Evolutionary conservation across 768 basidiomycete species (phyloP).

Genomic region (Russula griseocarnosa): DNA sequence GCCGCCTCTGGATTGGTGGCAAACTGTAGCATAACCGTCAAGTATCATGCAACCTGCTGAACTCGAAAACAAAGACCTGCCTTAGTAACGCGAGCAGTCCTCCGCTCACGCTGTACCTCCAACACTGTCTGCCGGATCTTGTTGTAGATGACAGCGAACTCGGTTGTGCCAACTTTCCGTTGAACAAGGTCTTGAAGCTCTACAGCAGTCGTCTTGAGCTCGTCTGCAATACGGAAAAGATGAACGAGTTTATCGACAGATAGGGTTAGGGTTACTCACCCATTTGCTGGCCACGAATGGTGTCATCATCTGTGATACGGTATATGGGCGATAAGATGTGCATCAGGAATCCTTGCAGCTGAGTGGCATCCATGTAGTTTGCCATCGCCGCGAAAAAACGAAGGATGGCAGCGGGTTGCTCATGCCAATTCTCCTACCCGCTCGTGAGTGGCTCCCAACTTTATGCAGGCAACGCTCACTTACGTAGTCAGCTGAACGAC

Average conservation of each 20-base stretch:
- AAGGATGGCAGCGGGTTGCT: constrained; percentile 73
- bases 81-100: constrained; percentile 46
- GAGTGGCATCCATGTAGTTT: constrained; percentile 55
- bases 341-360: constrained; percentile 65
- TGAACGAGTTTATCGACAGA: not conserved
- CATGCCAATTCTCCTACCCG: constrained; percentile 71
- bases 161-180: constrained; percentile 79
- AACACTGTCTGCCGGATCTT: constrained; percentile 69
- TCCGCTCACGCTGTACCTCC: constrained; percentile 66
- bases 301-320: constrained; percentile 84
- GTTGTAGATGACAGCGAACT: constrained; percentile 76
- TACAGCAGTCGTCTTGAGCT: constrained; percentile 71
- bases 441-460: constrained; percentile 1
- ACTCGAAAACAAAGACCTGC: constrained; percentile 35
- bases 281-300: constrained; percentile 71
- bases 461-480: constrained; percentile 27
- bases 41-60: not conserved
- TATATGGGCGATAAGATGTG: constrained; percentile 87
- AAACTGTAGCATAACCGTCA: constrained; percentile 40
- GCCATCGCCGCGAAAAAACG: constrained; percentile 95
- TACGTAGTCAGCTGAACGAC: constrained; percentile 46
- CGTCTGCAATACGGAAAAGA: constrained; percentile 47
- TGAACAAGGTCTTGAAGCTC: constrained; percentile 90
- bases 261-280: constrained; percentile 44
- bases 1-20: constrained; percentile 71